Conservation (phyloP, 2,329 filamentous ascomycete species). For the Stagonosporopsis cucurbitacearum region DNA sequence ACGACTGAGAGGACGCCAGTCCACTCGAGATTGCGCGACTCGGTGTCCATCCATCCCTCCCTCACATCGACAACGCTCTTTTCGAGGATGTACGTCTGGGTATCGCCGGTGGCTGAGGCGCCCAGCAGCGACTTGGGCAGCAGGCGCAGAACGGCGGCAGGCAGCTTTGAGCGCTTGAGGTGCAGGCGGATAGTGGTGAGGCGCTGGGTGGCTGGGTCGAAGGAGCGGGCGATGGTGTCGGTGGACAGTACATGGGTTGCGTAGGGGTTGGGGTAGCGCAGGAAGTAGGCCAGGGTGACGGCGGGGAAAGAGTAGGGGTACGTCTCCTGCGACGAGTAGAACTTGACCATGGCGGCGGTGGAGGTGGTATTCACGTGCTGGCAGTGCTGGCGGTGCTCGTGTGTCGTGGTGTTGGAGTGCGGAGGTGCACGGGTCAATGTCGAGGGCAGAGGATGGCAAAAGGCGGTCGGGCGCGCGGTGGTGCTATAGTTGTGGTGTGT, state of each 20-base stretch:
- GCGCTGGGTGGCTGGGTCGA: conserved; percentile 75
- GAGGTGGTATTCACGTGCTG: background rate
- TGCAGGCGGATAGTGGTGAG: conserved; percentile 81
- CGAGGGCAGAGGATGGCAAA: background rate
- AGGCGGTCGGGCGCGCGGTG: conserved; percentile 23
- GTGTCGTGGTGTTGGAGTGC: background rate
- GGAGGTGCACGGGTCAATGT: background rate
- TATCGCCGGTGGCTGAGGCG: conserved; percentile 64
- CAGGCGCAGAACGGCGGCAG: conserved; percentile 75
- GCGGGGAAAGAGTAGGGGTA: conserved; percentile 84
- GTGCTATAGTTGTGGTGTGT: conserved; percentile 28
- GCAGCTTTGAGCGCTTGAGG: conserved; percentile 80
- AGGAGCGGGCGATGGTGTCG: conserved; percentile 77
- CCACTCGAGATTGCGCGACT: conserved; percentile 82
- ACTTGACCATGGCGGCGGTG: conserved; percentile 56
- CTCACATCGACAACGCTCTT: conserved; percentile 79
- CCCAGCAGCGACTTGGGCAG: conserved; percentile 73
- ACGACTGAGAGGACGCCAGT: conserved; percentile 80
- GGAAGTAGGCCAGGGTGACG: conserved; percentile 87
- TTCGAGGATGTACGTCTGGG: conserved; percentile 81
- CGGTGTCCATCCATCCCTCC: conserved; percentile 82
- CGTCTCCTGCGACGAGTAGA: conserved; percentile 66
- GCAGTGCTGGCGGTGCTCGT: conserved; percentile 6
- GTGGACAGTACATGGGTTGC: conserved; percentile 81
- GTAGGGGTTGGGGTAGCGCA: conserved; percentile 87